Percentiles rank a stretch among this genome's conserved stretches.
Conservation (phyloP, 305 asterid genomes). For the Fraxinus greggii region DNA sequence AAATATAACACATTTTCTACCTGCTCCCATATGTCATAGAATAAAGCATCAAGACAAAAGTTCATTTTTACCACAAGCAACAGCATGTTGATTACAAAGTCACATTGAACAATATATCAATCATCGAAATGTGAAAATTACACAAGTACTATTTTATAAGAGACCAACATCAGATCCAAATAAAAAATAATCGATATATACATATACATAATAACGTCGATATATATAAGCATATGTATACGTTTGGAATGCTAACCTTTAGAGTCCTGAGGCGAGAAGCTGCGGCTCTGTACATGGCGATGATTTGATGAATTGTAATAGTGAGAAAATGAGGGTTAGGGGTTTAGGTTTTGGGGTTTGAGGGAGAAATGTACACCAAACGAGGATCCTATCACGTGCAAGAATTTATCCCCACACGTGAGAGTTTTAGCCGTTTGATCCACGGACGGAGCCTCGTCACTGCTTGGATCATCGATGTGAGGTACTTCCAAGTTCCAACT, state of each 20-base stretch:
- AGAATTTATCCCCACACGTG: neutral
- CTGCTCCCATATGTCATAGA: neutral
- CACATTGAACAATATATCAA: neutral
- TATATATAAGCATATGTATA: neutral
- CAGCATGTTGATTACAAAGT: neutral
- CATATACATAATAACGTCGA: neutral
- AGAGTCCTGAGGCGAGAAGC: constrained; percentile 64
- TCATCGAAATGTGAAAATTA: neutral
- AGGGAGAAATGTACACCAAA: neutral
- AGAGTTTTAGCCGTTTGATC: neutral
- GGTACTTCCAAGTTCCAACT: neutral
- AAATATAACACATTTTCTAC: neutral
- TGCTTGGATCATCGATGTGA: neutral
- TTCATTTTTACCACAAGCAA: constrained; percentile 3
- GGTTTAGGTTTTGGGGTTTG: neutral
- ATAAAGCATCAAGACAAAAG: neutral
- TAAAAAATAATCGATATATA: neutral
- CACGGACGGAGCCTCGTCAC: neutral
- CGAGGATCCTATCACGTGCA: neutral
- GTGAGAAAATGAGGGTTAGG: neutral
- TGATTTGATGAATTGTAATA: neutral
- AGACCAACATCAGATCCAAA: constrained; percentile 27
- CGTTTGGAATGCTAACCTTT: constrained; percentile 43
- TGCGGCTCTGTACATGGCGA: constrained; percentile 62
- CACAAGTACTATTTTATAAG: neutral